Evolutionary conservation across 2,329 filamentous ascomycete genomes (phyloP).

Genomic region (Capronia coronata): DNA sequence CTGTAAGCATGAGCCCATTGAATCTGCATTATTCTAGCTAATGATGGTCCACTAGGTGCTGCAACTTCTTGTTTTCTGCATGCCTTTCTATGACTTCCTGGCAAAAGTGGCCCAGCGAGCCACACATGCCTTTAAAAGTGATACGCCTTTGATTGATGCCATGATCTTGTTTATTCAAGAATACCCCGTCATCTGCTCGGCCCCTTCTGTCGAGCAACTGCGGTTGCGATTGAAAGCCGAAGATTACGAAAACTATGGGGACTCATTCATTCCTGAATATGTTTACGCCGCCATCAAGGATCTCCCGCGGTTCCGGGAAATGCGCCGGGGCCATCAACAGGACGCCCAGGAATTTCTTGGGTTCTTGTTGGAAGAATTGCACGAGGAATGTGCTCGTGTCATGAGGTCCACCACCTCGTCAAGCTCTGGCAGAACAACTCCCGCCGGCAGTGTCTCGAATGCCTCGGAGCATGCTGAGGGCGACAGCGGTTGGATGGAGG

Average conservation of each 20-base stretch:
- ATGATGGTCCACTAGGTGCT: conserved; percentile 75
- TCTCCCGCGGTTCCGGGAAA: conserved; percentile 79
- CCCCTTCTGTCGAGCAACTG: conserved; percentile 65
- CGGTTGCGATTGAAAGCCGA: conserved; percentile 67
- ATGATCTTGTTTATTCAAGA: conserved; percentile 97
- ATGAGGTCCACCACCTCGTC: conserved; percentile 52
- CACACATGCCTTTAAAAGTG: conserved; percentile 86
- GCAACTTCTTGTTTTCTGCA: conserved; percentile 89
- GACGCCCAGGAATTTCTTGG: conserved; percentile 96
- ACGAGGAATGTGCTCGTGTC: conserved; percentile 81
- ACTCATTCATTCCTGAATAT: conserved; percentile 86
- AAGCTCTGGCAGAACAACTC: conserved; percentile 42
- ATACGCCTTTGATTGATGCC: conserved; percentile 87
- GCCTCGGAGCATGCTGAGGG: conserved; percentile 38
- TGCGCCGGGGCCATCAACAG: conserved; percentile 93
- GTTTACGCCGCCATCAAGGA: conserved; percentile 89
- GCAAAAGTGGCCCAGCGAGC: conserved; percentile 79
- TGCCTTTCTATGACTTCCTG: conserved; percentile 90
- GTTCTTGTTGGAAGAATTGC: conserved; percentile 83
- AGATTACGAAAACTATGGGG: conserved; percentile 83
- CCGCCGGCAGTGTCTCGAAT: conserved; percentile 40
- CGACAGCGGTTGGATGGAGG: conserved; percentile 80
- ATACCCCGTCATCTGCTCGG: conserved; percentile 79
- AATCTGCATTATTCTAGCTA: too few species aligned
- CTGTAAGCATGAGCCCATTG: too few species aligned